Percentiles rank a stretch among this genome's conserved stretches.
Evolutionary conservation across 495 filamentous ascomycete species (phyloP).

Genomic region (Penicillium desertorum): DNA sequence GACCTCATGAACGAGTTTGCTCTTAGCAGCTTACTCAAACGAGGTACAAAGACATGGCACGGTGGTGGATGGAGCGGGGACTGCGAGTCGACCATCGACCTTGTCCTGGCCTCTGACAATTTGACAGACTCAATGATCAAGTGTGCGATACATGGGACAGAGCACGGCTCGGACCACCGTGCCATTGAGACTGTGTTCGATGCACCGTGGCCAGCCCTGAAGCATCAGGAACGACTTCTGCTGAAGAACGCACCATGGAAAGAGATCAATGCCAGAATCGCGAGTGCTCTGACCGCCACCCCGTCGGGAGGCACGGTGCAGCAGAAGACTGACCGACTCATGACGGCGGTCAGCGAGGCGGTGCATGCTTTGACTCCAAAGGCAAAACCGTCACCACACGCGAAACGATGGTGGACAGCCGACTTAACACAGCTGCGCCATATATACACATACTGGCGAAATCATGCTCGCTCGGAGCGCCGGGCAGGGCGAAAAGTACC

Average conservation of each 20-base stretch:
- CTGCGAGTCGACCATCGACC: constrained; percentile 4
- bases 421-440: constrained; percentile 15
- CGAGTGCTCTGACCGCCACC: constrained; percentile 14
- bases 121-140: constrained; percentile 24
- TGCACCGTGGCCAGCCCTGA: constrained; percentile 12
- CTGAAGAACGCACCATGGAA: constrained; percentile 30
- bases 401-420: constrained; percentile 20
- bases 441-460: too few species aligned
- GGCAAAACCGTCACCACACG: constrained; percentile 20
- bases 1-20: constrained; percentile 34
- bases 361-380: constrained; percentile 17
- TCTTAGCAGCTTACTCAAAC: constrained; percentile 31
- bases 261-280: constrained; percentile 27
- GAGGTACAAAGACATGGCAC: constrained; percentile 35
- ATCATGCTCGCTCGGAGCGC: too few species aligned
- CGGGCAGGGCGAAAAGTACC: too few species aligned
- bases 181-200: constrained; percentile 35
- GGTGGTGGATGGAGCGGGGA: constrained; percentile 20
- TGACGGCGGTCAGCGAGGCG: constrained; percentile 9
- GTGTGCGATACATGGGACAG: constrained; percentile 27
- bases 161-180: constrained; percentile 37
- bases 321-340: constrained; percentile 5
- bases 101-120: not conserved
- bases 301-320: constrained; percentile 21
- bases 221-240: constrained; percentile 7